Evolutionary conservation across 805 yeast genomes (phyloP).

Genomic region (Priceomyces haplophilus): DNA sequence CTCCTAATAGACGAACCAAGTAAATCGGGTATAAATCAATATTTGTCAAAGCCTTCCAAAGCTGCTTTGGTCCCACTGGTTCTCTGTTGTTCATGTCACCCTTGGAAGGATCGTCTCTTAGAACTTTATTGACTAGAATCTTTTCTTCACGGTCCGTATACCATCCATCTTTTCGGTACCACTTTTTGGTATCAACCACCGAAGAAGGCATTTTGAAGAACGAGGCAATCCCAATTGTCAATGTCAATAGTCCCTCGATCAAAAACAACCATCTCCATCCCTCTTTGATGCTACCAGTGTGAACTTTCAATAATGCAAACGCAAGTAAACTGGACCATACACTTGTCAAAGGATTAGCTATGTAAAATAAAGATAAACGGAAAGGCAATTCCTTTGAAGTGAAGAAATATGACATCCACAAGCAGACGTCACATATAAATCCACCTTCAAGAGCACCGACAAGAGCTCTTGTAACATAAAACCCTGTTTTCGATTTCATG

Average conservation of each 20-base stretch:
- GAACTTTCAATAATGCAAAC: slow-evolving; percentile 16
- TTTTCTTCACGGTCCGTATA: slow-evolving; percentile 24
- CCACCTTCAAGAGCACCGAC: slow-evolving; percentile 67
- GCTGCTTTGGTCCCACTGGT: slow-evolving; percentile 18
- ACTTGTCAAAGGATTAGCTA: slow-evolving; percentile 48
- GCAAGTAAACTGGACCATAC: slow-evolving; percentile 26
- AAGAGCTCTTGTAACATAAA: slow-evolving; percentile 47
- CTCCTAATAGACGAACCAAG: slow-evolving; percentile 36
- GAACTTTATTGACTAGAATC: slow-evolving; percentile 24
- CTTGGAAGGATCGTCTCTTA: slow-evolving; percentile 28
- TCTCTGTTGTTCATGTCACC: slow-evolving; percentile 30
- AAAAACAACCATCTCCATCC: slow-evolving; percentile 66
- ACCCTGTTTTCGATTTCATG: slow-evolving; percentile 39
- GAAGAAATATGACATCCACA: slow-evolving; percentile 68
- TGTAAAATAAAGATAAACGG: slow-evolving; percentile 57
- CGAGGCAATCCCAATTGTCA: slow-evolving; percentile 46
- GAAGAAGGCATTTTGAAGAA: slow-evolving; percentile 54
- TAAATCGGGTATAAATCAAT: slow-evolving; percentile 29
- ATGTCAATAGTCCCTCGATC: slow-evolving; percentile 59
- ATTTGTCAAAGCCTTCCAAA: slow-evolving; percentile 17
- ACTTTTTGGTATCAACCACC: slow-evolving; percentile 49
- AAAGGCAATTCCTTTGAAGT: slow-evolving; percentile 55
- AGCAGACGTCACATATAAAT: slow-evolving; percentile 59
- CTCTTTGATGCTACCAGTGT: slow-evolving; percentile 12
- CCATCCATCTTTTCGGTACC: slow-evolving; percentile 47